Evolutionary conservation across 306 rosid genomes (phyloP), one percentile per base, ranked within the genome.

Genomic region (Gillenia trifoliata): DNA sequence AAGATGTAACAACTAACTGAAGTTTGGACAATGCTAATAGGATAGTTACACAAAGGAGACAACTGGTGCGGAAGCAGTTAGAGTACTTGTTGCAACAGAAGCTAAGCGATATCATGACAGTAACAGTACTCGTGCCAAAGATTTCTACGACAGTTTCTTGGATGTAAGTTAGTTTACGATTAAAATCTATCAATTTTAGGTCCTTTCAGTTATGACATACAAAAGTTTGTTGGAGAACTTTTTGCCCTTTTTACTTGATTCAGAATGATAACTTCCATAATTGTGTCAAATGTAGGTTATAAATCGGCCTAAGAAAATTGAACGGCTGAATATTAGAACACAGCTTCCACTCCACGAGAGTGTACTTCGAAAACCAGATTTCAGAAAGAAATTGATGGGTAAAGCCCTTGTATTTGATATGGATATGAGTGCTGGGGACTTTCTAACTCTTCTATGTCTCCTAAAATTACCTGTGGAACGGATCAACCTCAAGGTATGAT

Each of bases 371-470:
- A 86, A 75, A 75, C 96, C 85, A 70, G 38, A 80, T 75, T 88
- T 86, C 22, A 61, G 69, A 34, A 54, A 74, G 31, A 80, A 50
- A 57, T 29, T 6, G 17, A 66, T 78, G 52, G 92, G 91, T 50
- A 90, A 86, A 81, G 76, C 86, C 7, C 75, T 86, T 57, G 88
- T 88, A 16, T 86, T 90, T 78, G 91, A 90, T 77, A 85, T 86
- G 91, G 96, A 90, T 73, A 86, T 90, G 93, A 88, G 92, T 72
- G 92, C 84, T 22, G 91, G 96, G 65, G 96, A 86, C 75, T 85
- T 88, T 72, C 71, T 86, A 10, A 77, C 87, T 57, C 85, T 86
- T n/a, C 70, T 90, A 45, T 88, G 86, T 70, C 88, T 88, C 71
- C 83, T 90, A 16, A 86, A 86, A 78, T 75, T 88, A 25, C 89